phyloP scores from a whole-genome alignment of 2,329 filamentous ascomycete genomes.

The Aspergillus sp. region DNA sequence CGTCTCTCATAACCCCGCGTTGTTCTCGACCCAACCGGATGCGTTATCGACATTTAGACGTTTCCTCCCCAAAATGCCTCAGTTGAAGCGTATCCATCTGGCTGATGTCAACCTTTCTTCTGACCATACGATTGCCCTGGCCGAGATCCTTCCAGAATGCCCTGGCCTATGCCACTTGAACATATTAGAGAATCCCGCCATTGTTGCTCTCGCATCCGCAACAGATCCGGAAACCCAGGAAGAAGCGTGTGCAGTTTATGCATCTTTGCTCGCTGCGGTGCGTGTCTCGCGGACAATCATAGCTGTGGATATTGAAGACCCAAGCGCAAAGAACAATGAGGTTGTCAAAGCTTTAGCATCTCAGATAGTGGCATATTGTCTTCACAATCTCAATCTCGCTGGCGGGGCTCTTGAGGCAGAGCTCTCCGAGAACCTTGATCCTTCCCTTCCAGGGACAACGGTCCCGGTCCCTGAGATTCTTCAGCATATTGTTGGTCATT shows the following conservation, averaged over 20 bases:
- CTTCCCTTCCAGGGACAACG: constrained; percentile 44
- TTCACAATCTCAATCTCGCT: constrained; percentile 94
- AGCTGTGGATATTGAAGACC: constrained; percentile 89
- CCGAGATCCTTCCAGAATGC: constrained; percentile 85
- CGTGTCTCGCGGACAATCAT: constrained; percentile 80
- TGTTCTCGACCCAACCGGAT: constrained; percentile 74
- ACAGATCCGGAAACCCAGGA: constrained; percentile 79
- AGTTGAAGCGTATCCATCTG: constrained; percentile 81
- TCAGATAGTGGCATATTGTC: constrained; percentile 90
- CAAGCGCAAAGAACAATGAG: constrained; percentile 77
- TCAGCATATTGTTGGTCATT: constrained; percentile 79
- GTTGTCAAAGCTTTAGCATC: constrained; percentile 89
- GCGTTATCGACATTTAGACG: constrained; percentile 74
- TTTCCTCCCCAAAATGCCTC: constrained; percentile 76
- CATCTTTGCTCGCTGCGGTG: constrained; percentile 84
- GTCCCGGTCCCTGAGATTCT: constrained; percentile 78
- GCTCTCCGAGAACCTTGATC: constrained; percentile 43
- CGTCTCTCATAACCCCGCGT: constrained; percentile 79
- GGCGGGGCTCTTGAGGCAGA: constrained; percentile 68
- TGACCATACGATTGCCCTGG: constrained; percentile 85
- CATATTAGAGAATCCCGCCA: constrained; percentile 71
- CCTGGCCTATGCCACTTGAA: constrained; percentile 80
- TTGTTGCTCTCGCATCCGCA: constrained; percentile 69
- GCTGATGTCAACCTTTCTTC: constrained; percentile 79
- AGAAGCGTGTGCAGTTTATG: constrained; percentile 90